These are phyloP conservation scores for Castanea crenata DNA, from an alignment of 306 rosid species.

Conservation along the genomic window DNA sequence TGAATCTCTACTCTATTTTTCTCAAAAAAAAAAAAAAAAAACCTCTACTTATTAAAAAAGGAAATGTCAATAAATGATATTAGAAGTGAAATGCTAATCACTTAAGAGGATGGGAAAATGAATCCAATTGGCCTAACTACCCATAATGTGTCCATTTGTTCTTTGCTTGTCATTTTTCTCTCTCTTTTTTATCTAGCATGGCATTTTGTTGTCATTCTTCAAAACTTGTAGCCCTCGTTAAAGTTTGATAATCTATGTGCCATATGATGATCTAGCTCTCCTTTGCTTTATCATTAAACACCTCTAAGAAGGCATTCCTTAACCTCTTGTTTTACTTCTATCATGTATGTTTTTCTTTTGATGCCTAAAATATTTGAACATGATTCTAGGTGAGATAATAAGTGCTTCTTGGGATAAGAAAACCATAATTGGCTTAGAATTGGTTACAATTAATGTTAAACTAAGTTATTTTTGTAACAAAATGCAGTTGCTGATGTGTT, in stretches of 20 bases:
- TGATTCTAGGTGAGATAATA: background rate
- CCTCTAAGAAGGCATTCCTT: background rate
- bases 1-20: background rate
- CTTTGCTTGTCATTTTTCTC: background rate
- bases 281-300: background rate
- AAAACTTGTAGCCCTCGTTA: background rate
- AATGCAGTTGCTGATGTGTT: slow-evolving; percentile 1
- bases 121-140: background rate
- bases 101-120: background rate
- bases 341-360: slow-evolving; percentile 1
- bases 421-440: background rate
- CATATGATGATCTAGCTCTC: too few relatives aligned
- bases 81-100: background rate
- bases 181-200: background rate
- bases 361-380: background rate
- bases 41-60: background rate
- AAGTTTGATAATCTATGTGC: too few relatives aligned
- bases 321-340: background rate
- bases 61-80: background rate
- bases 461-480: background rate
- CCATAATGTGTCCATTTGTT: background rate
- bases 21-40: too few relatives aligned
- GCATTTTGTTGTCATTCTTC: background rate
- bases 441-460: background rate
- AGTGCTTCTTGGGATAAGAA: slow-evolving; percentile 15